A percentile compares a stretch with the other conserved stretches of the same genome.
Conservation (phyloP, 73 alveolate genomes). For the Paramecium octaurelia region DNA sequence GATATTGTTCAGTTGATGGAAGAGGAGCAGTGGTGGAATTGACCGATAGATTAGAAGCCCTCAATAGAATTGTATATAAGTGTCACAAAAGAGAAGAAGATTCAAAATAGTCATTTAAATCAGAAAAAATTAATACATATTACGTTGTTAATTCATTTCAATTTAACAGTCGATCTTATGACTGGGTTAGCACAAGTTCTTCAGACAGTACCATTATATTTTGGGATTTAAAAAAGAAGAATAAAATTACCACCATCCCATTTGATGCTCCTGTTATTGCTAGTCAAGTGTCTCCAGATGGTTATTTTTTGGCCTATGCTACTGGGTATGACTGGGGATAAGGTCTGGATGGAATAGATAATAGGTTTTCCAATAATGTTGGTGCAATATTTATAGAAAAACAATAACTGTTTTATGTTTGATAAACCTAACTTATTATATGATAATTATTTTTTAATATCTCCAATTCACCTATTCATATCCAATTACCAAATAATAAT, state of each 20-base stretch:
- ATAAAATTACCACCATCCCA: neutral
- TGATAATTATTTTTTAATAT: neutral
- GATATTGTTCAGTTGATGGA: conserved; percentile 53
- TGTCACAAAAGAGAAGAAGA: conserved; percentile 16
- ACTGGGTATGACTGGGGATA: conserved; percentile 1
- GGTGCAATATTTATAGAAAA: neutral
- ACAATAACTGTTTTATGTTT: neutral
- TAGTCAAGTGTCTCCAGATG: conserved; percentile 14
- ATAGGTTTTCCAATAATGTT: neutral
- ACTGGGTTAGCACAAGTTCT: conserved; percentile 14
- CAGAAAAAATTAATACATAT: neutral
- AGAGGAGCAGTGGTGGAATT: neutral
- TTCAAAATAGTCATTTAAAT: neutral
- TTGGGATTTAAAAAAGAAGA: conserved; percentile 45
- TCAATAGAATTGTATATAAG: neutral
- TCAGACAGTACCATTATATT: conserved; percentile 3
- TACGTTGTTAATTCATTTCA: neutral
- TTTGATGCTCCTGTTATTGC: conserved; percentile 28
- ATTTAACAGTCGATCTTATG: neutral
- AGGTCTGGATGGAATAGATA: conserved; percentile 18
- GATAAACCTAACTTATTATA: neutral
- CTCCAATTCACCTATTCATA: neutral
- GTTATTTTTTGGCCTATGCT: conserved; percentile 9
- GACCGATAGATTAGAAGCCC: neutral
- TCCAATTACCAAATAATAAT: neutral